These are phyloP conservation scores for Ustilago hordei DNA, from an alignment of 1,284 basidiomycete species.

Conservation along the genomic window DNA sequence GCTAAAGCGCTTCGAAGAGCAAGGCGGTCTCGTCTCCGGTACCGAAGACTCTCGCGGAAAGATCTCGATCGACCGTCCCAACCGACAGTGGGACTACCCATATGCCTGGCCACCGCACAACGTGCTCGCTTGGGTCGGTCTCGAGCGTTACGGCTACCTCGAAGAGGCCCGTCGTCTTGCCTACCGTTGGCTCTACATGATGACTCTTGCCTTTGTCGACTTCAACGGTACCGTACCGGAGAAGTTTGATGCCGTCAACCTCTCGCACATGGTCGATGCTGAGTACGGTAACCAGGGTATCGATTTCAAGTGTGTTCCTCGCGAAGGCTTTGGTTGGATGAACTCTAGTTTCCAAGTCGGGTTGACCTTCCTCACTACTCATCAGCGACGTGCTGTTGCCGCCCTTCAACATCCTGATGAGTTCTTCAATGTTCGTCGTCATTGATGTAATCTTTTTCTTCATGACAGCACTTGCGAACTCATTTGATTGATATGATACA, in stretches of 20 bases:
- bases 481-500: background rate
- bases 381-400: constrained; percentile 93
- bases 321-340: constrained; percentile 93
- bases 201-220: constrained; percentile 73
- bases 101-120: constrained; percentile 80
- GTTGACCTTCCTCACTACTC: constrained; percentile 89
- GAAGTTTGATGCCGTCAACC: constrained; percentile 96
- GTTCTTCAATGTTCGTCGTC: constrained; percentile 75
- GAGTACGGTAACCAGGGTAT: constrained; percentile 99
- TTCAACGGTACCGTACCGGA: constrained; percentile 98
- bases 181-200: constrained; percentile 96
- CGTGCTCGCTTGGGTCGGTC: constrained; percentile 90
- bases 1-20: constrained; percentile 92
- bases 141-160: constrained; percentile 93
- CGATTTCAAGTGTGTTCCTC: constrained; percentile 87
- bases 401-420: constrained; percentile 91
- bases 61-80: constrained; percentile 94
- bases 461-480: background rate
- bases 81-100: constrained; percentile 88
- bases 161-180: constrained; percentile 92
- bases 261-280: constrained; percentile 94
- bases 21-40: constrained; percentile 94
- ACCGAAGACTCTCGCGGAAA: constrained; percentile 96
- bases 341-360: constrained; percentile 82
- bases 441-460: constrained; percentile 7